Percentiles rank a stretch among this genome's conserved stretches.
Evolutionary conservation across 2,329 filamentous ascomycete genomes (phyloP).

Genomic region (Colletotrichum australisinense): DNA sequence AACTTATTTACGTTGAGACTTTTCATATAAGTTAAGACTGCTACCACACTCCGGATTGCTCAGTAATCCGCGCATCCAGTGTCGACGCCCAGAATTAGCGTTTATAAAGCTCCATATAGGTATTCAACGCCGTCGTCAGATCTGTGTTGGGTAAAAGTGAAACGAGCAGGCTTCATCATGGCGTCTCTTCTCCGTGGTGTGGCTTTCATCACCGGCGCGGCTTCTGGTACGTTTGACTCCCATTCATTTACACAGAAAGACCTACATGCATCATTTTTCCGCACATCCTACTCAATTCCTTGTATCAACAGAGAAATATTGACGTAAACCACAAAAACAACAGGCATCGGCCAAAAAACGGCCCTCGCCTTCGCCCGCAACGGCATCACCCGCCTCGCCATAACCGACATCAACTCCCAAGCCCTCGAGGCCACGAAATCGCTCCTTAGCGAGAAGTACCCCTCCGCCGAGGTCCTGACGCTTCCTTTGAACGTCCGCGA

Average conservation of each 20-base stretch:
- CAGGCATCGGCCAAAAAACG: slow-evolving; percentile 61
- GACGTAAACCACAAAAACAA: slow-evolving; percentile 19
- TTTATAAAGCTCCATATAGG: background rate
- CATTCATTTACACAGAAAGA: background rate
- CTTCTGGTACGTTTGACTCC: slow-evolving; percentile 48
- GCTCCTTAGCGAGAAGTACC: slow-evolving; percentile 49
- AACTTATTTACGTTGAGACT: no score
- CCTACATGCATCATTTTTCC: no score
- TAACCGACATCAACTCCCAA: slow-evolving; percentile 56
- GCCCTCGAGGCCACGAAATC: slow-evolving; percentile 45
- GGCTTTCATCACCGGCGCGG: slow-evolving; percentile 61
- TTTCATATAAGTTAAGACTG: no score
- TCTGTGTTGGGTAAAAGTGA: background rate
- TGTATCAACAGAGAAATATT: no score
- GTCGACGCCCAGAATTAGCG: no score
- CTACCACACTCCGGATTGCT: no score
- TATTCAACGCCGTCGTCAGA: background rate
- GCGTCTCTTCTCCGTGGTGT: slow-evolving; percentile 54
- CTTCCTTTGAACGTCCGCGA: slow-evolving; percentile 59
- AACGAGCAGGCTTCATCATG: slow-evolving; percentile 41
- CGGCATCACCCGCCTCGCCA: slow-evolving; percentile 57
- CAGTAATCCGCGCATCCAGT: no score
- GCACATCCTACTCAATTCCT: no score
- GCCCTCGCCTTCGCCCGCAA: slow-evolving; percentile 59
- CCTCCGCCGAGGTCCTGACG: slow-evolving; percentile 52